Evolutionary conservation across 2,329 filamentous ascomycete genomes (phyloP).

Genomic region (Aspergillus carbonarius): DNA sequence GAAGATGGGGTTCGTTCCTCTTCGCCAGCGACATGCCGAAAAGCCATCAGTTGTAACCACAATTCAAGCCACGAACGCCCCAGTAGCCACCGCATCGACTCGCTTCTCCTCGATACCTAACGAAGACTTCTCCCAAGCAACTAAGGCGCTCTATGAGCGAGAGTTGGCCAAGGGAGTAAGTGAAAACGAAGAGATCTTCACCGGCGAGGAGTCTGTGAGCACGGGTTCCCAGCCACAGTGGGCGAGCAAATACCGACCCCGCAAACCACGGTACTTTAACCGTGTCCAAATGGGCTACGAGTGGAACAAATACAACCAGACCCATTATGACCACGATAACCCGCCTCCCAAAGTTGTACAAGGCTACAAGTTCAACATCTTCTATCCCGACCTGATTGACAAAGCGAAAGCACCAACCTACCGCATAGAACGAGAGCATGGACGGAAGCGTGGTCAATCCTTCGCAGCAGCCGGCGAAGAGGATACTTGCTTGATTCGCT

Average conservation of each 20-base stretch:
- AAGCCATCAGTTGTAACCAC: slow-evolving; percentile 33
- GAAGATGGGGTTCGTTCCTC: slow-evolving; percentile 68
- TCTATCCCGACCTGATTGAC: slow-evolving; percentile 96
- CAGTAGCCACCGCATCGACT: slow-evolving; percentile 57
- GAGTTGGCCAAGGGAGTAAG: slow-evolving; percentile 87
- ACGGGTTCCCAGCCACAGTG: slow-evolving; percentile 68
- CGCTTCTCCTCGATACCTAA: slow-evolving; percentile 69
- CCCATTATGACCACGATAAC: slow-evolving; percentile 98
- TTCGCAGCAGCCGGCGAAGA: slow-evolving; percentile 92
- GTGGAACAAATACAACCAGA: slow-evolving; percentile 99
- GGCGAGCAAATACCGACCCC: slow-evolving; percentile 79
- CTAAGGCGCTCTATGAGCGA: slow-evolving; percentile 84
- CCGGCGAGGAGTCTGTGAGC: slow-evolving; percentile 77
- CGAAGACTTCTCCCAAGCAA: slow-evolving; percentile 82
- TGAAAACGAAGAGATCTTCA: slow-evolving; percentile 95
- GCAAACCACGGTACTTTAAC: slow-evolving; percentile 97
- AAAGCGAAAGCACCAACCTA: slow-evolving; percentile 93
- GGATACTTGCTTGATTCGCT: slow-evolving; percentile 94
- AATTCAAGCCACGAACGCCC: slow-evolving; percentile 41
- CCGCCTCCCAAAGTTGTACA: slow-evolving; percentile 97
- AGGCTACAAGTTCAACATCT: slow-evolving; percentile 99
- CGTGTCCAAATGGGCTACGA: slow-evolving; percentile 98
- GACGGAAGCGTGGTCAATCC: slow-evolving; percentile 83
- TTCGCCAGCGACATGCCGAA: slow-evolving; percentile 46
- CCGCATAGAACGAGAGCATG: slow-evolving; percentile 90